phyloP scores from a whole-genome alignment of 2,329 filamentous ascomycete species.

The Pseudocercospora crystallina region DNA sequence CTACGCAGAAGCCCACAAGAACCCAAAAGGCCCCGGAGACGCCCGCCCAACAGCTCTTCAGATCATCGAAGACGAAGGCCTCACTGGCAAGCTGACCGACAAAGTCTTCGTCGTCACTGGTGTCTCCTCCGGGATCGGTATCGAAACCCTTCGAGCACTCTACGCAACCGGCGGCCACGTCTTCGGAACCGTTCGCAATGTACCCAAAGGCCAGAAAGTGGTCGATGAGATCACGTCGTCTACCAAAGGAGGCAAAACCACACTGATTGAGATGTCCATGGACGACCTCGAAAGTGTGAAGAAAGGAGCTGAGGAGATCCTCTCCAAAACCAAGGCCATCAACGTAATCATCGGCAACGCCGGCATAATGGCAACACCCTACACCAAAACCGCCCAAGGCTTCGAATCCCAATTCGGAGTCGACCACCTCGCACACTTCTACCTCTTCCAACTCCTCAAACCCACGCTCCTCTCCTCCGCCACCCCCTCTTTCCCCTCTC shows the following conservation, averaged over 20 bases:
- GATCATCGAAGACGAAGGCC: slow-evolving; percentile 20
- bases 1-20: slow-evolving; percentile 14
- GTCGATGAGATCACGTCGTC: slow-evolving; percentile 33
- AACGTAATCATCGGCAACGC: slow-evolving; percentile 26
- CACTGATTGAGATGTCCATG: slow-evolving; percentile 36
- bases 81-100: slow-evolving; percentile 29
- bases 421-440: slow-evolving; percentile 53
- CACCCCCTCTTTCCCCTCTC: slow-evolving; percentile 43
- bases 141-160: slow-evolving; percentile 46
- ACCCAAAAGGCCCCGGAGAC: slow-evolving; percentile 12
- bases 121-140: slow-evolving; percentile 42
- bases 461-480: slow-evolving; percentile 42
- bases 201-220: slow-evolving; percentile 33
- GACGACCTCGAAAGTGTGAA: slow-evolving; percentile 34
- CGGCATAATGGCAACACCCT: slow-evolving; percentile 41
- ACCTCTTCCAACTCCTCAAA: slow-evolving; percentile 54
- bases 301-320: slow-evolving; percentile 28
- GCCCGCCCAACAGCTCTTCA: slow-evolving; percentile 25
- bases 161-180: slow-evolving; percentile 44
- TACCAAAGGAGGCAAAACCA: slow-evolving; percentile 34
- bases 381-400: slow-evolving; percentile 21
- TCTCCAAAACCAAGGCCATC: slow-evolving; percentile 15
- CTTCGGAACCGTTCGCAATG: slow-evolving; percentile 44
- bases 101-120: slow-evolving; percentile 47
- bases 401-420: slow-evolving; percentile 53